Conservation (phyloP, 2,329 filamentous ascomycete genomes). For the Claviceps digitariae region DNA sequence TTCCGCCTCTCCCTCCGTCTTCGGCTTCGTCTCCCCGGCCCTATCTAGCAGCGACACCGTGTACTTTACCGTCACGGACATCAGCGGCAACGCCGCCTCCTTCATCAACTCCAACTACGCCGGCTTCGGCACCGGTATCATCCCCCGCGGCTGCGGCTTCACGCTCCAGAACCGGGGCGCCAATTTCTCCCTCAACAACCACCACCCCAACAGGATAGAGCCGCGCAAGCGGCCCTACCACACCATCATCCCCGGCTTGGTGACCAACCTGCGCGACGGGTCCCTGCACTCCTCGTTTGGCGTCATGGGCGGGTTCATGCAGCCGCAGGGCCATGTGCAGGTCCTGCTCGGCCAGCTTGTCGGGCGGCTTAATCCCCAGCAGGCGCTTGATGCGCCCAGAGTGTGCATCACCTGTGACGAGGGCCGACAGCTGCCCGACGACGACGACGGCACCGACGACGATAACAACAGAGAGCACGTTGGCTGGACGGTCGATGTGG, state of each 20-base stretch:
- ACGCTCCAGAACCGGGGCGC: constrained; percentile 86
- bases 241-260: constrained; percentile 89
- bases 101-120: constrained; percentile 96
- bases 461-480: constrained; percentile 16
- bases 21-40: constrained; percentile 55
- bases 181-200: constrained; percentile 60
- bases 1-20: constrained; percentile 13
- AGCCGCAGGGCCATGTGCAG: constrained; percentile 92
- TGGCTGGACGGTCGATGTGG: constrained; percentile 58
- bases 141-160: constrained; percentile 79
- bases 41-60: constrained; percentile 83
- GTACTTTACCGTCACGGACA: constrained; percentile 79
- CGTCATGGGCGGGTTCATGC: constrained; percentile 98
- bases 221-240: constrained; percentile 87
- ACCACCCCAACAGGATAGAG: constrained; percentile 68
- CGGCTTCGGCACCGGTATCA: constrained; percentile 76
- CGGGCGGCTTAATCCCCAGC: constrained; percentile 70
- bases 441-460: constrained; percentile 26
- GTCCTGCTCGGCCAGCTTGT: constrained; percentile 81
- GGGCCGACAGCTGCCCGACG: constrained; percentile 42
- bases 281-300: constrained; percentile 77
- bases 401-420: constrained; percentile 62
- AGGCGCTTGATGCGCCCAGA: constrained; percentile 81
- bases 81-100: constrained; percentile 74
- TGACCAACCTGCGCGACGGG: constrained; percentile 63